A percentile compares a stretch with the other conserved stretches of the same genome.
Evolutionary conservation across 2,329 filamentous ascomycete species (phyloP).

Genomic region (Aspergillus sergii): DNA sequence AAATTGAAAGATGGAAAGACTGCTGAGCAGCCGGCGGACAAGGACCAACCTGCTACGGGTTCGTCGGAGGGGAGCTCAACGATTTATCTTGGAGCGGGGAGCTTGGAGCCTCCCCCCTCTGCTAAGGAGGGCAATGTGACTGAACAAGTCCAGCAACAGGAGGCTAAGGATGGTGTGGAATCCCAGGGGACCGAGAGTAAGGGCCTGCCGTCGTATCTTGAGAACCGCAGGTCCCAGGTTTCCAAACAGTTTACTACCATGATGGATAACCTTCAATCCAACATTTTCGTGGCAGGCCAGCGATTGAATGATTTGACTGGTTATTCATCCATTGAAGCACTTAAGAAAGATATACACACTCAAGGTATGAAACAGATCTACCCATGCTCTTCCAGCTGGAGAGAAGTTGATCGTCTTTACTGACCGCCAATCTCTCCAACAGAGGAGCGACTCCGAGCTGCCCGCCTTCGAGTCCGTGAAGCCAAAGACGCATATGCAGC

Average conservation of each 20-base stretch:
- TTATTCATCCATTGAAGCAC: slow-evolving; percentile 84
- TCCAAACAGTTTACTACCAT: slow-evolving; percentile 67
- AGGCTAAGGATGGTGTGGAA: slow-evolving; percentile 11
- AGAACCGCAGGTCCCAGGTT: slow-evolving; percentile 56
- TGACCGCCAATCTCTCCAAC: slow-evolving; percentile 10
- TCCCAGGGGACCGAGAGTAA: slow-evolving; percentile 11
- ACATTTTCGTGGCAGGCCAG: slow-evolving; percentile 81
- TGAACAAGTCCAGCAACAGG: slow-evolving; percentile 7
- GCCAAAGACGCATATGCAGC: slow-evolving; percentile 77
- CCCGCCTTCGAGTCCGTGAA: slow-evolving; percentile 67
- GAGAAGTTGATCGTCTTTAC: not conserved
- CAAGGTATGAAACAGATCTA: slow-evolving; percentile 52
- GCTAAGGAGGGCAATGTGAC: slow-evolving; percentile 19
- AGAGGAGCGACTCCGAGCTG: slow-evolving; percentile 55
- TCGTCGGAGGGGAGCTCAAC: slow-evolving; percentile 20
- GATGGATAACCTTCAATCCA: slow-evolving; percentile 88
- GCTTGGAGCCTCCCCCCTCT: slow-evolving; percentile 15
- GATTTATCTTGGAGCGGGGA: slow-evolving; percentile 26
- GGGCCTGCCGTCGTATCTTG: slow-evolving; percentile 39
- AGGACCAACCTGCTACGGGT: slow-evolving; percentile 26
- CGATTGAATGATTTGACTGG: slow-evolving; percentile 93
- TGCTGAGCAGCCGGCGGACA: slow-evolving; percentile 18
- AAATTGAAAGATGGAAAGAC: slow-evolving; percentile 20
- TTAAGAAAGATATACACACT: slow-evolving; percentile 75
- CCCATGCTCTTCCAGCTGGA: not conserved